phyloP scores from a whole-genome alignment of 202 grass and related monocot species.

The Panicum hallii region DNA sequence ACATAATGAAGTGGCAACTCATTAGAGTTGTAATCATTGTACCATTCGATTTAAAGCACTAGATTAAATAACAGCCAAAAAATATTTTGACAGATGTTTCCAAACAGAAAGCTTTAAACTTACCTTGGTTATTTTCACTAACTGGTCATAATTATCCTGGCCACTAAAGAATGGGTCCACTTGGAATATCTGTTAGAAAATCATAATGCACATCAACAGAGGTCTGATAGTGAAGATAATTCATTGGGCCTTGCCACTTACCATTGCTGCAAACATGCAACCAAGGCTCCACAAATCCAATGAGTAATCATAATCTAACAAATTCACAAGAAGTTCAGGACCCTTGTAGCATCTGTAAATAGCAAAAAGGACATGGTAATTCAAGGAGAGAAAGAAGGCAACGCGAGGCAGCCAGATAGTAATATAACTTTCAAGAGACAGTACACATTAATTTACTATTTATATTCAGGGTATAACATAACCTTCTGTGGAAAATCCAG shows the following conservation, averaged over 20 bases:
- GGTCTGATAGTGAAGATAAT: conserved; percentile 24
- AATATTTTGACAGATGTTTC: conserved; percentile 4
- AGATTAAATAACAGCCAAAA: conserved; percentile 13
- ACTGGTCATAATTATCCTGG: conserved; percentile 90
- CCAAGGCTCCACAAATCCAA: conserved; percentile 99
- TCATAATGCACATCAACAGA: conserved; percentile 31
- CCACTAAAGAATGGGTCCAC: conserved; percentile 94
- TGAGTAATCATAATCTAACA: conserved; percentile 98
- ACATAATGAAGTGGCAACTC: conserved; percentile 19
- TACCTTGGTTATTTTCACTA: conserved; percentile 97
- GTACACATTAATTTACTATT: neutral
- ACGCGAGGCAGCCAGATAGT: neutral
- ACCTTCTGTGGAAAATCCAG: neutral
- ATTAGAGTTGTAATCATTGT: neutral
- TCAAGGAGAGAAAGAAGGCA: neutral
- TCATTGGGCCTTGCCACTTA: conserved; percentile 48
- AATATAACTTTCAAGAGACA: conserved; percentile 3
- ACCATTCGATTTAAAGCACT: conserved; percentile 8
- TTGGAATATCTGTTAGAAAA: conserved; percentile 74
- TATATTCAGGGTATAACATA: conserved; percentile 37
- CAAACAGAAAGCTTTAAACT: conserved; percentile 28
- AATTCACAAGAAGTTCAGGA: conserved; percentile 94
- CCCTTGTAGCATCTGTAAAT: conserved; percentile 78
- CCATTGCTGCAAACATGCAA: conserved; percentile 96
- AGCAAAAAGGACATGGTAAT: conserved; percentile 26